Percentiles rank a stretch among this genome's conserved stretches.
These are phyloP conservation scores for Aspergillus sclerotioniger DNA, from an alignment of 495 filamentous ascomycete species.

Conservation along the genomic window DNA sequence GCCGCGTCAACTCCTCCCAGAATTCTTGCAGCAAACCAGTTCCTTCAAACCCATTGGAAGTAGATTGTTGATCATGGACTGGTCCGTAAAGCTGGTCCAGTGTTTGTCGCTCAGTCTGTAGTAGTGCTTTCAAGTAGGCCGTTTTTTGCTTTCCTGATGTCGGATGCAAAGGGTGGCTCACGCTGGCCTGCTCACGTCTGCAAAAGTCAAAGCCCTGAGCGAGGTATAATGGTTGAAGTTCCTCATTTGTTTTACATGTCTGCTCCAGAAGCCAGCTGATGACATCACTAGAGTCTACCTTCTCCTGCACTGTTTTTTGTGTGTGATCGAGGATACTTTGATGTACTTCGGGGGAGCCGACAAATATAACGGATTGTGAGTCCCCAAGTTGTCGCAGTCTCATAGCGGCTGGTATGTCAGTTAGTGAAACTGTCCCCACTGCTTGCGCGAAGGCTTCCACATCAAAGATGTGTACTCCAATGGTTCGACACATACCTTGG, in stretches of 20 bases:
- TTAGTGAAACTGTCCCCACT: too few relatives aligned
- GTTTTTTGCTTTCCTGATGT: neutral
- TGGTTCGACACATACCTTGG: conserved; percentile 69
- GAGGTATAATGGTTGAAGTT: conserved; percentile 52
- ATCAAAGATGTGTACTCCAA: too few relatives aligned
- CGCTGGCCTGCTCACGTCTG: neutral
- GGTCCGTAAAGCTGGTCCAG: neutral
- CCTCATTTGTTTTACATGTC: conserved; percentile 53
- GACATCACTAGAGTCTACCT: conserved; percentile 46
- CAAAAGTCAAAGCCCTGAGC: conserved; percentile 57
- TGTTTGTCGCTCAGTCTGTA: neutral
- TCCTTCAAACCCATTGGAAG: neutral
- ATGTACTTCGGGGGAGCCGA: neutral
- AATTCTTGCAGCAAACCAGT: neutral
- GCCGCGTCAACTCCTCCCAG: neutral
- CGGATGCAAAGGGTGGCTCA: neutral
- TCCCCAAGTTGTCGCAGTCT: conserved; percentile 50
- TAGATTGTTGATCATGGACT: too few relatives aligned
- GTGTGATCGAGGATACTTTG: neutral
- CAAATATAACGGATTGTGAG: neutral
- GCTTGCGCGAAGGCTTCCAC: too few relatives aligned
- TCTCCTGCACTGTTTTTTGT: neutral
- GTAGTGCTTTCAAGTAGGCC: neutral
- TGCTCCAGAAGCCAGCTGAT: conserved; percentile 59
- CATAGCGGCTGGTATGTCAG: conserved; percentile 52